Base-by-base conservation (phyloP, 495 filamentous ascomycete genomes). In the Chaetomium cochliodes region DNA sequence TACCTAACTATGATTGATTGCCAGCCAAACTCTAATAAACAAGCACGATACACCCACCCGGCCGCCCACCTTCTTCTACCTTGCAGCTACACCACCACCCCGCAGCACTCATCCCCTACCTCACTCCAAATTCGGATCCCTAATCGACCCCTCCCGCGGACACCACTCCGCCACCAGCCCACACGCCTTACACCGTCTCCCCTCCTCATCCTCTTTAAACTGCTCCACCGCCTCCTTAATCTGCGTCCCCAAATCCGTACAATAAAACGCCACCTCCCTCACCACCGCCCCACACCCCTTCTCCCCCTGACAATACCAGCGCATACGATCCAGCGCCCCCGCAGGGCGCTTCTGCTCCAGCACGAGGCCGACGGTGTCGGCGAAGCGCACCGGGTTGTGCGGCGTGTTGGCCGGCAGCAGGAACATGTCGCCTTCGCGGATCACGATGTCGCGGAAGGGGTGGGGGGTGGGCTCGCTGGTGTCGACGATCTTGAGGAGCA, bases 381-480 rank as follows among this genome's bases (percentile, higher is more conserved):
- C 82, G 72, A 87, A 88, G 49, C 85, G 82, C 37, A 88, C 83
- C 7, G 85, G 85, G 74, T 87, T 88, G 78, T 98, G 94, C 28
- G 94, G 94, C 11, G 90, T 93, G 73, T 97, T 94, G 6, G 86
- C 85, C 3, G 94, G 94, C 5, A 98, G 84, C 1, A 98, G 83
- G 77, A 96, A 98, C 84, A 98, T 89, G 46, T 96, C 93, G 60
- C 93, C 93, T 78, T 98, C 93, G 67, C 86, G 82, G 73, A 98
- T 96, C 54, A 88, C 82, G 60, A 98, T 88, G 75, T 98, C 94
- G 61, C 85, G 82, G 77, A 96, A 96, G 13, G 78, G 74, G 28
- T 80, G 2, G 28, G 2, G 2, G 28, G 3, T 80, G 12, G n/a
- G n/a, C n/a, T 79, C 83, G 60, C 87, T 15, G 46, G 79, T 82